Percentiles rank a stretch among this genome's conserved stretches.
Conservation (phyloP, 306 rosid genomes). For the Oemleria cerasiformis region DNA sequence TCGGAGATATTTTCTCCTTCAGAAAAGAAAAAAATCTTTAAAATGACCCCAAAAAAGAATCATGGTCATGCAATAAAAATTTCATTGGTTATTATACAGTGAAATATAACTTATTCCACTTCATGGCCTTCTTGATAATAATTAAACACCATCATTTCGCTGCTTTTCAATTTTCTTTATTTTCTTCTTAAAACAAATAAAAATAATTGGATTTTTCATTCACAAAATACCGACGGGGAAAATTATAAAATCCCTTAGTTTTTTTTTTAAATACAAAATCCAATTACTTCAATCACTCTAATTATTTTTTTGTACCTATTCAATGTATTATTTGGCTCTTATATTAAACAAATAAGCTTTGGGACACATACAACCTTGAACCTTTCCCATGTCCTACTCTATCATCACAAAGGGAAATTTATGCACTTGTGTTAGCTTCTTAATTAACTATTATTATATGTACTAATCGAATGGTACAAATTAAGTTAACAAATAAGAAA, state of each 20-base stretch:
- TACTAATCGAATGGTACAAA: too few species aligned
- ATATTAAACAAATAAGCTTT: not conserved
- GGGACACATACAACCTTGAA: not conserved
- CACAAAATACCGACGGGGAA: not conserved
- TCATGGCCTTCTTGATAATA: not conserved
- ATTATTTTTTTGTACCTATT: not conserved
- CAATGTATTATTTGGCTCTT: not conserved
- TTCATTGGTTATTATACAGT: not conserved
- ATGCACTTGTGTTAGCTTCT: not conserved
- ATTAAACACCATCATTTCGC: not conserved
- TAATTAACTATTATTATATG: too few species aligned
- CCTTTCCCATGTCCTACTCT: not conserved
- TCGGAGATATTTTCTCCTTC: too few species aligned
- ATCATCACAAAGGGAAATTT: not conserved
- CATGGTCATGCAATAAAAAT: slow-evolving; percentile 9
- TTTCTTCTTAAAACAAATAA: not conserved
- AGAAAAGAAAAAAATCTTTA: too few species aligned
- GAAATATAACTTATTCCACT: slow-evolving; percentile 8
- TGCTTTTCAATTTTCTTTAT: not conserved
- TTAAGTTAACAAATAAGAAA: too few species aligned
- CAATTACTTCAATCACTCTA: not conserved
- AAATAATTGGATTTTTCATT: not conserved
- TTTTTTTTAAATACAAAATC: too few species aligned
- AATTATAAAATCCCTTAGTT: not conserved
- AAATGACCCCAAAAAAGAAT: not conserved